Base-by-base conservation (phyloP, 1,284 basidiomycete species). In the Agaricales sp. region DNA sequence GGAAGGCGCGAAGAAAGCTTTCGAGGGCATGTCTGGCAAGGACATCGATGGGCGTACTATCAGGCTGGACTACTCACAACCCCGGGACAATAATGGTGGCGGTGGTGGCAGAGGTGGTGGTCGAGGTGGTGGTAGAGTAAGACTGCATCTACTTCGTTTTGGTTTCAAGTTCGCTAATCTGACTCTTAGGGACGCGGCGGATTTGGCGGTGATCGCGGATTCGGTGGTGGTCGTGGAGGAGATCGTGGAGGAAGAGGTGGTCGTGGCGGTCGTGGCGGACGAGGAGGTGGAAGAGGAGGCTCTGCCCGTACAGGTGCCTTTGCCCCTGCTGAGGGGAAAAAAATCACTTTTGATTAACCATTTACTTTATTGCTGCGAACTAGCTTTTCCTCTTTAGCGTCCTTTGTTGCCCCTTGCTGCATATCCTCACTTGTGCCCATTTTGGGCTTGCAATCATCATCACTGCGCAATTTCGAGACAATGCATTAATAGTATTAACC, bases 1-100 rank as follows among this genome's bases (percentile, higher is more conserved):
- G 47, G 87, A 85, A 43, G 70, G 78, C 54, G 91, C 96, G 12
- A 85, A 85, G 67, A 85, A 84, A 63, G 96, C 95, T 3, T 78
- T 83, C 54, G 80, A 80, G 57, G 76, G 73, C 6, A 71, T 82
- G 45, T 75, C 78, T 47, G 91, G 91, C 46, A 67, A 75, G 53
- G 89, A 94, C 54, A 75, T 99, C 47, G 89, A 85, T 37, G 94
- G 94, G 4, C 80, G 96, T 48, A 61, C 71, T 45, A 24, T 45
- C 8, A 13, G 44, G 8, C 12, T 45, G 20, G 44, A 45, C 18
- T 45, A 45, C 18, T 45, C 44, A 23, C 87, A 88, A 56, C 93
- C 94, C 4, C 78, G 92, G 59, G 82, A 85, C 57, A 67, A 69
- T 52, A 69, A 67, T 52, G 78, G 77, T 51, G 69, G 75, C 35